A percentile compares a stretch with the other conserved stretches of the same genome.
Evolutionary conservation across 495 filamentous ascomycete genomes (phyloP).

Genomic region (Penicillium riverlandense): DNA sequence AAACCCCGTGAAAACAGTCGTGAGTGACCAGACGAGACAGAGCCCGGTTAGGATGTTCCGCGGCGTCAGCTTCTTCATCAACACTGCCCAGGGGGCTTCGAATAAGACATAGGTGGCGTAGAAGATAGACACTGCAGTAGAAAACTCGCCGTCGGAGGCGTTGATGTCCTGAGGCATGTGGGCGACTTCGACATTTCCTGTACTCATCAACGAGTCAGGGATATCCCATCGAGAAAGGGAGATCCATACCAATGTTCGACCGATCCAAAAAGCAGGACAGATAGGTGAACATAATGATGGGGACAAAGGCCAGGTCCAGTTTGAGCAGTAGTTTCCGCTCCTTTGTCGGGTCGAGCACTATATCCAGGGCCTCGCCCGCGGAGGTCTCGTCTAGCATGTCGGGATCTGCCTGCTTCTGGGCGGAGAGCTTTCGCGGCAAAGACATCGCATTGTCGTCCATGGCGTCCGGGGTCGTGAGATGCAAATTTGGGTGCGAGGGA

Average conservation of each 20-base stretch:
- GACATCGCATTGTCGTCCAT: neutral
- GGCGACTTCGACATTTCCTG: slow-evolving; percentile 41
- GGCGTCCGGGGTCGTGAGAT: neutral
- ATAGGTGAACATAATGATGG: slow-evolving; percentile 42
- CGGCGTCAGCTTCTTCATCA: slow-evolving; percentile 42
- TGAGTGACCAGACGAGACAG: slow-evolving; percentile 43
- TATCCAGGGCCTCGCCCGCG: slow-evolving; percentile 13
- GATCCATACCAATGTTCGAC: slow-evolving; percentile 34
- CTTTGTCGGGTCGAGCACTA: slow-evolving; percentile 23
- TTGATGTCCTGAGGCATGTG: slow-evolving; percentile 38
- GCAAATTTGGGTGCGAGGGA: neutral
- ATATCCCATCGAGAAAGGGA: neutral
- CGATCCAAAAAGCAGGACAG: slow-evolving; percentile 39
- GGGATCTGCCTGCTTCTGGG: slow-evolving; percentile 6
- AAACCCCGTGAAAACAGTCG: slow-evolving; percentile 48
- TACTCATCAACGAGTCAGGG: neutral
- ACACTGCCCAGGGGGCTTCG: slow-evolving; percentile 34
- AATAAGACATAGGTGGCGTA: slow-evolving; percentile 45
- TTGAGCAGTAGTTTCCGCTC: slow-evolving; percentile 34
- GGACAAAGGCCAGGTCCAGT: slow-evolving; percentile 37
- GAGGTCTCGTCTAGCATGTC: slow-evolving; percentile 4
- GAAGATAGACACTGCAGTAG: slow-evolving; percentile 43
- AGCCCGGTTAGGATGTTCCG: slow-evolving; percentile 32
- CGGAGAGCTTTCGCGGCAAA: slow-evolving; percentile 9
- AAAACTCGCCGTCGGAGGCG: slow-evolving; percentile 34